Evolutionary conservation across 1,284 basidiomycete genomes (phyloP).

Genomic region (Ceratorhiza oryzae-sativae): DNA sequence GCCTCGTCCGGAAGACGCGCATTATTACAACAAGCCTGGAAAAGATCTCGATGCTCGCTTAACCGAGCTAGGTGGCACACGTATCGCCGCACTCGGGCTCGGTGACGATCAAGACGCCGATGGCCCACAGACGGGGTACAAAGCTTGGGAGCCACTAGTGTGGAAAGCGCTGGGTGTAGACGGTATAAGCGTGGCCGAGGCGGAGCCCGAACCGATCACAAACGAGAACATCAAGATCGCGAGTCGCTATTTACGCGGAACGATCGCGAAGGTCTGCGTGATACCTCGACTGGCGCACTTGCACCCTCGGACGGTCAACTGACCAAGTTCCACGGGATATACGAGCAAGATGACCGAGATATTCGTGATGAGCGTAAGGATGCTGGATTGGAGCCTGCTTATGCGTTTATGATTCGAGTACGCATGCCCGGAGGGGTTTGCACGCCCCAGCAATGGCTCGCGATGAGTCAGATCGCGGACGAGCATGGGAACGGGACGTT

Average conservation of each 20-base stretch:
- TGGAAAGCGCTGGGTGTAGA: constrained; percentile 98
- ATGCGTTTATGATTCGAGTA: constrained; percentile 98
- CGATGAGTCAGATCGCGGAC: constrained; percentile 95
- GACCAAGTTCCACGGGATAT: constrained; percentile 99
- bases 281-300: constrained; percentile 87
- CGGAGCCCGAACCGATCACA: constrained; percentile 95
- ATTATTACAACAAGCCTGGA: constrained; percentile 97
- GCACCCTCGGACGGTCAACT: constrained; percentile 91
- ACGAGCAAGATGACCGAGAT: constrained; percentile 97
- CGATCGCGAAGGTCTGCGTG: constrained; percentile 92
- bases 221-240: constrained; percentile 99
- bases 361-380: constrained; percentile 95
- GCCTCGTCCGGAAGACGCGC: constrained; percentile 94
- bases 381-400: constrained; percentile 95
- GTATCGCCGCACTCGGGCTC: constrained; percentile 78
- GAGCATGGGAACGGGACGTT: constrained; percentile 94
- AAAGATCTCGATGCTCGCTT: constrained; percentile 89
- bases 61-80: constrained; percentile 75
- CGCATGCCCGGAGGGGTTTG: constrained; percentile 97
- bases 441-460: constrained; percentile 89
- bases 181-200: constrained; percentile 85
- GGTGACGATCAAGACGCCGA: constrained; percentile 99
- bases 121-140: constrained; percentile 96
- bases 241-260: constrained; percentile 92
- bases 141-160: constrained; percentile 87